A percentile compares a stretch with the other conserved stretches of the same genome.
Conservation (phyloP, 2,329 filamentous ascomycete genomes). For the Chalaropsis thielavioides region DNA sequence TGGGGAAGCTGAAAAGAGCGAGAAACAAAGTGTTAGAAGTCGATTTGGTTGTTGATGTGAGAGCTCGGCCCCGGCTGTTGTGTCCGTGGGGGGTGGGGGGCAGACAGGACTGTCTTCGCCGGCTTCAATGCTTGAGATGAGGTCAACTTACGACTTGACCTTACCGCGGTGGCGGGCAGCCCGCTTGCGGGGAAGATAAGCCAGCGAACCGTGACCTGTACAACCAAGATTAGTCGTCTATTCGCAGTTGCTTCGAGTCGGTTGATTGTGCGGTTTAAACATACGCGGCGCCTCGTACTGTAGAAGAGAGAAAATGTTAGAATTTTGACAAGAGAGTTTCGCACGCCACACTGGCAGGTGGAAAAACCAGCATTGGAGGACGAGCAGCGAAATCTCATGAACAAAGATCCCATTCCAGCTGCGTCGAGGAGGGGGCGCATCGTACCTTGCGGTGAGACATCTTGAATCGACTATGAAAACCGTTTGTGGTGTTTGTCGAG, state of each 20-base stretch:
- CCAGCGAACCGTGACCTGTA: constrained; percentile 65
- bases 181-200: constrained; percentile 79
- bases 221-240: constrained; percentile 3
- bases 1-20: constrained; percentile 64
- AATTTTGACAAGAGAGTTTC: neutral
- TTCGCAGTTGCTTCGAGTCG: neutral
- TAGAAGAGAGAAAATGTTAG: constrained; percentile 12
- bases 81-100: no score
- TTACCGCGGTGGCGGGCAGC: constrained; percentile 88
- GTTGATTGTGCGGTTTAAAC: neutral
- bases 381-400: neutral
- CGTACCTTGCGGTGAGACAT: constrained; percentile 21
- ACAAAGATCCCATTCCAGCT: neutral
- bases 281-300: constrained; percentile 63
- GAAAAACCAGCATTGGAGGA: neutral
- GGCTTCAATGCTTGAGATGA: neutral
- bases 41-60: neutral
- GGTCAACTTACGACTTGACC: constrained; percentile 77
- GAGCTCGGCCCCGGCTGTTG: no score
- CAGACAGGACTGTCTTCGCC: no score
- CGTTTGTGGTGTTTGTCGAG: constrained; percentile 16
- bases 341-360: no score
- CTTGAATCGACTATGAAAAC: constrained; percentile 17
- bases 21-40: neutral
- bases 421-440: neutral